A percentile compares a stretch with the other conserved stretches of the same genome.
phyloP scores from a whole-genome alignment of 176 grass and related monocot species.

The Oryza officinalis region DNA sequence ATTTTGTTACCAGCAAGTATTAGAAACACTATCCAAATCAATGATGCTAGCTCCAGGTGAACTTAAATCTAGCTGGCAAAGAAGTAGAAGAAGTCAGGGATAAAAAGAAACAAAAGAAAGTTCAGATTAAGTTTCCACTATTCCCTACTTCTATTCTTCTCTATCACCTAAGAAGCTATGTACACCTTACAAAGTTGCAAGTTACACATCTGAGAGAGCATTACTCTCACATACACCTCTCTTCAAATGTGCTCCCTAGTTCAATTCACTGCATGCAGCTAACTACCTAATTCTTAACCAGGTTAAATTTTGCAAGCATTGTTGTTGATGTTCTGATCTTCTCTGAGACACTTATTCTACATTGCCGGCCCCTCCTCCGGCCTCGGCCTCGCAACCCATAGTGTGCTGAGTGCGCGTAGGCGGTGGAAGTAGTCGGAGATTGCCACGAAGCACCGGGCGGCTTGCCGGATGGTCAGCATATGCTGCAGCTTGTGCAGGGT shows the following conservation, averaged over 20 bases:
- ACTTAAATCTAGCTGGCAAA: conserved; percentile 15
- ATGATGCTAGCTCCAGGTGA: not conserved
- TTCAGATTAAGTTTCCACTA: conserved; percentile 18
- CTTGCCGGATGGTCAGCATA: conserved; percentile 43
- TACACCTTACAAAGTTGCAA: conserved; percentile 45
- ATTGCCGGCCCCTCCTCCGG: conserved; percentile 19
- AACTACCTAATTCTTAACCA: not conserved
- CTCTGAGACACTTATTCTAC: not conserved
- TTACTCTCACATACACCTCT: not conserved
- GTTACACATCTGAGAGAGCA: conserved; percentile 33
- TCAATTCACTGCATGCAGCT: not conserved
- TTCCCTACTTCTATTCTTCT: conserved; percentile 24
- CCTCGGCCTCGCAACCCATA: conserved; percentile 42
- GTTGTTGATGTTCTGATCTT: not conserved
- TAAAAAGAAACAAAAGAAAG: not conserved
- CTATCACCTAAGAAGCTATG: conserved; percentile 37
- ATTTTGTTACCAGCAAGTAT: not conserved
- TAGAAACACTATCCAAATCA: not conserved
- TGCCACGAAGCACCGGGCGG: conserved; percentile 37
- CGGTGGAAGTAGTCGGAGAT: conserved; percentile 61
- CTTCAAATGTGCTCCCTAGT: conserved; percentile 13
- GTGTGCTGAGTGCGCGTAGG: conserved; percentile 48
- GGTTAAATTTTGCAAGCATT: conserved; percentile 26
- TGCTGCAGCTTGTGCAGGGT: conserved; percentile 50
- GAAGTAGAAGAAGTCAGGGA: not conserved